Percentiles rank a stretch among this genome's conserved stretches.
Evolutionary conservation across 306 rosid species (phyloP).

Genomic region (Prosopis cineraria): DNA sequence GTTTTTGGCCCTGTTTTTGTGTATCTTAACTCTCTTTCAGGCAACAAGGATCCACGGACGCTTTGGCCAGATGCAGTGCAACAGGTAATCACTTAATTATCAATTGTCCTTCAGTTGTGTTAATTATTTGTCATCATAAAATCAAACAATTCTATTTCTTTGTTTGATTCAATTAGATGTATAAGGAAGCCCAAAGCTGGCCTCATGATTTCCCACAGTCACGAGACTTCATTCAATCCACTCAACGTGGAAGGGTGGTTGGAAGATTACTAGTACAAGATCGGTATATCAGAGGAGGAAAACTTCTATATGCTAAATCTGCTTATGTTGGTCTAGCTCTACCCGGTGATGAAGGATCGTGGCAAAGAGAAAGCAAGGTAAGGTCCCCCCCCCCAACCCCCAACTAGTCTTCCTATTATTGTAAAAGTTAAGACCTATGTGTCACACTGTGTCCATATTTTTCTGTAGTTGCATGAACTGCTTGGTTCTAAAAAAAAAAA

Average conservation of each 20-base stretch:
- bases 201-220: constrained; percentile 72
- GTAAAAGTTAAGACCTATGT: no score
- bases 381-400: no score
- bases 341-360: constrained; percentile 75
- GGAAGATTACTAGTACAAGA: constrained; percentile 70
- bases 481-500: no score
- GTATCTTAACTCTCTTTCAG: constrained; percentile 58
- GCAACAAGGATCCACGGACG: not conserved
- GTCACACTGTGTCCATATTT: no score
- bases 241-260: constrained; percentile 55
- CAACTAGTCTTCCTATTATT: no score
- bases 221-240: constrained; percentile 43
- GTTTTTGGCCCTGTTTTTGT: constrained; percentile 78
- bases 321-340: constrained; percentile 77
- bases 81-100: constrained; percentile 42
- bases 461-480: no score
- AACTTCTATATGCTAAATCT: constrained; percentile 31
- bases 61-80: constrained; percentile 78
- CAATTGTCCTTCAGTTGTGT: not conserved
- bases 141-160: not conserved
- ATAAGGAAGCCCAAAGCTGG: constrained; percentile 63
- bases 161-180: constrained; percentile 39
- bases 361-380: constrained; percentile 89
- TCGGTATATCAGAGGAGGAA: constrained; percentile 47
- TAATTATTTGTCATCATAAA: no score